Conservation (phyloP, 768 basidiomycete genomes). For the Podaxis sp. region DNA sequence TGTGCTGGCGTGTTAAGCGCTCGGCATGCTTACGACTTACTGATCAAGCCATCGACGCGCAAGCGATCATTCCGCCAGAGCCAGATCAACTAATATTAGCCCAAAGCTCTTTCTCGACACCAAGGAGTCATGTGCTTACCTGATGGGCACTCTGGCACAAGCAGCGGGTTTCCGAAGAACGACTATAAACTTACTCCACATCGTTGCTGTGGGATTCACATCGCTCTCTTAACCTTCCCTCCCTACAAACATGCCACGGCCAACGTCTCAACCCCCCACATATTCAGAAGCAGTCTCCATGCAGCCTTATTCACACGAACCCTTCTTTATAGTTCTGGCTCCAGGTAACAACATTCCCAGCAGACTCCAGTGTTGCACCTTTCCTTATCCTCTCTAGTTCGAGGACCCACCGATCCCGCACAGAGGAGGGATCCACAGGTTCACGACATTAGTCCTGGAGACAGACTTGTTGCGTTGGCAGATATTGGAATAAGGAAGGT, state of each 20-base stretch:
- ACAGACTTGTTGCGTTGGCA: slow-evolving; percentile 5
- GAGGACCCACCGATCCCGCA: background rate
- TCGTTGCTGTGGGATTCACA: background rate
- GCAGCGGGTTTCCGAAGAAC: no score
- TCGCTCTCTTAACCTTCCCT: background rate
- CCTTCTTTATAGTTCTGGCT: background rate
- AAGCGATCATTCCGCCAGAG: no score
- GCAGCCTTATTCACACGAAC: background rate
- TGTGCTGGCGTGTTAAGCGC: no score
- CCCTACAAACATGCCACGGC: background rate
- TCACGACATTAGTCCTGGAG: slow-evolving; percentile 12
- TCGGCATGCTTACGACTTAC: no score
- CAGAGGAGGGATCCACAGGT: background rate
- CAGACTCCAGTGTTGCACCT: background rate
- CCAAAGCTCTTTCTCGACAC: no score
- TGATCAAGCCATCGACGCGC: no score
- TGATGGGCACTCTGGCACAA: no score
- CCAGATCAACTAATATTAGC: no score
- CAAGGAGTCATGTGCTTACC: no score
- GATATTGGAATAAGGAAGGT: slow-evolving; percentile 6
- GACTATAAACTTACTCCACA: background rate
- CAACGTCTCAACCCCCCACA: slow-evolving; percentile 1
- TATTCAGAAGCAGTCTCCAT: background rate
- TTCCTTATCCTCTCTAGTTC: background rate
- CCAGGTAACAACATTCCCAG: background rate